phyloP scores from a whole-genome alignment of 192 early-diverging fungal genomes.

The Entomortierella lignicola region DNA sequence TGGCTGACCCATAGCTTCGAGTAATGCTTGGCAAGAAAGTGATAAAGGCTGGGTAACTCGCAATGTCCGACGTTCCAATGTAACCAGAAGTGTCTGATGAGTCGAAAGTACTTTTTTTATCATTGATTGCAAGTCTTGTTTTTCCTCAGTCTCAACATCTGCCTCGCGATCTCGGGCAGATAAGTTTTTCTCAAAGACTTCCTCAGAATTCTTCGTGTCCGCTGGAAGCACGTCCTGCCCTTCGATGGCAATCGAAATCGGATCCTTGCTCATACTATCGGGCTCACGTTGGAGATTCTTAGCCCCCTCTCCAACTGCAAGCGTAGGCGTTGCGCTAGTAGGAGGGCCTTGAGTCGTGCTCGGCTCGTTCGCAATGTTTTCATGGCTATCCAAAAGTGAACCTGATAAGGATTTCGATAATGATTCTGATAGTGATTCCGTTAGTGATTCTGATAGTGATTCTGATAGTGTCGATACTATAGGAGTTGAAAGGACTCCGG shows the following conservation, averaged over 20 bases:
- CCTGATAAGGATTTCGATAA: no score
- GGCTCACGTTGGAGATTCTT: no score
- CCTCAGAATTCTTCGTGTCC: background rate
- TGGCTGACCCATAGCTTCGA: slow-evolving; percentile 63
- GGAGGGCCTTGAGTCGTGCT: no score
- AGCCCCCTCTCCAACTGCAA: no score
- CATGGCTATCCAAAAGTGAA: no score
- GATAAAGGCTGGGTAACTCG: slow-evolving; percentile 60
- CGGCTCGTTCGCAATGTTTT: no score
- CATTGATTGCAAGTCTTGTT: slow-evolving; percentile 8
- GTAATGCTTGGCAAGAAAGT: slow-evolving; percentile 58
- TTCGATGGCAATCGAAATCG: no score
- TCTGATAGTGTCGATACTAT: background rate
- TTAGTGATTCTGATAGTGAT: background rate
- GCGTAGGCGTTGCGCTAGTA: no score
- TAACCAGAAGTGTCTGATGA: slow-evolving; percentile 22
- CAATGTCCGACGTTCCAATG: slow-evolving; percentile 62
- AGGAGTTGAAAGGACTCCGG: no score
- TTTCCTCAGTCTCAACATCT: background rate
- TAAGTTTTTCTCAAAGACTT: background rate
- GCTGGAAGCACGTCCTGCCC: background rate
- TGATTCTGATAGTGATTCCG: no score
- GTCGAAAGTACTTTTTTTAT: slow-evolving; percentile 25
- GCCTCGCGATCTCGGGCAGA: background rate
- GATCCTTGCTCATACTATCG: no score